These are phyloP conservation scores for Trichosanthes truncata DNA, from an alignment of 306 rosid species.

Conservation along the genomic window DNA sequence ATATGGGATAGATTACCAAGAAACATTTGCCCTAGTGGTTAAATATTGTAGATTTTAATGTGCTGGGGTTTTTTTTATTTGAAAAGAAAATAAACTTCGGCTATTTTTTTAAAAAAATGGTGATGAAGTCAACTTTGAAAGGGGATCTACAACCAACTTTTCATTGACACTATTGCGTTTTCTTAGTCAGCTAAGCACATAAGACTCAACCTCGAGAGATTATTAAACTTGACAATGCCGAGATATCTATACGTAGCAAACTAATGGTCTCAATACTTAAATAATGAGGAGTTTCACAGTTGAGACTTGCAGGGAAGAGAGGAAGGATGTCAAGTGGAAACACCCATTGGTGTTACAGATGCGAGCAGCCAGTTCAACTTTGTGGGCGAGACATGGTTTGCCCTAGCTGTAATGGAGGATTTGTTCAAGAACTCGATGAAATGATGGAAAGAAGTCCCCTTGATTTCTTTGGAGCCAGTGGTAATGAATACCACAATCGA, in stretches of 20 bases:
- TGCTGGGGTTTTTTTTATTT: no score
- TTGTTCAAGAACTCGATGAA: constrained; percentile 17
- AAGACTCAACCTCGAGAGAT: not conserved
- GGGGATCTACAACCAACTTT: no score
- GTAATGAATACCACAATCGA: not conserved
- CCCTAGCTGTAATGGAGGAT: constrained; percentile 14
- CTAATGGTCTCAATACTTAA: not conserved
- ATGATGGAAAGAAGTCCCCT: not conserved
- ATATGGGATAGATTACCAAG: not conserved
- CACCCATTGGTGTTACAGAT: constrained; percentile 21
- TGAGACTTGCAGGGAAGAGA: not conserved
- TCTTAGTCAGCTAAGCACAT: not conserved
- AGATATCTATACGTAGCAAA: not conserved
- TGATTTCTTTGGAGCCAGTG: not conserved
- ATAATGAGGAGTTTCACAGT: not conserved
- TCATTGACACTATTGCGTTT: not conserved
- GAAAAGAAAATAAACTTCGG: no score
- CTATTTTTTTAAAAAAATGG: no score
- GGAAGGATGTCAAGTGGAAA: constrained; percentile 10
- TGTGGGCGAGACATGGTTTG: constrained; percentile 9
- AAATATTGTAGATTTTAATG: not conserved
- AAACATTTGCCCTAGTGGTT: not conserved
- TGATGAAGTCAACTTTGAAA: no score
- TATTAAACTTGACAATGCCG: not conserved
- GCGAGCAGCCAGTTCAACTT: constrained; percentile 9